phyloP scores from a whole-genome alignment of 768 basidiomycete genomes.

The Grammothele lineata region DNA sequence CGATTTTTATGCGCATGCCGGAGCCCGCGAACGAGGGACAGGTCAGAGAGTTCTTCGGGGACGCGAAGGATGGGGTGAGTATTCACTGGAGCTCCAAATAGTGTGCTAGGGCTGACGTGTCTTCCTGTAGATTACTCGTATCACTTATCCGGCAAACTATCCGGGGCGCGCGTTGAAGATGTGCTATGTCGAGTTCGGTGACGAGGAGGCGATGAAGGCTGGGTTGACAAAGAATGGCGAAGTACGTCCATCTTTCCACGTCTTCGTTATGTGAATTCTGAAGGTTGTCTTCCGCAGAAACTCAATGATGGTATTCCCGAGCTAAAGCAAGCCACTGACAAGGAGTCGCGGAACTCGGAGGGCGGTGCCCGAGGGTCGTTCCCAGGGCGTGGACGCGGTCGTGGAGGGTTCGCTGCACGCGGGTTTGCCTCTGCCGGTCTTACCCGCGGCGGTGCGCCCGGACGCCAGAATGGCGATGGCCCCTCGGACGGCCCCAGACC shows the following conservation, averaged over 20 bases:
- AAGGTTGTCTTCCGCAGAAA: constrained; percentile 46
- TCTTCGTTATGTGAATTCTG: background rate
- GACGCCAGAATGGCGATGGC: constrained; percentile 27
- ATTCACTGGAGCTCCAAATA: background rate
- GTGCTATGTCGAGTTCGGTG: constrained; percentile 87
- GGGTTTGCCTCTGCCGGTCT: constrained; percentile 70
- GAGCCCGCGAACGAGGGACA: constrained; percentile 55
- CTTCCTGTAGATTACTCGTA: constrained; percentile 60
- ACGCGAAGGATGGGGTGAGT: constrained; percentile 63
- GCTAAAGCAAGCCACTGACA: constrained; percentile 68
- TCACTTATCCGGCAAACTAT: constrained; percentile 51
- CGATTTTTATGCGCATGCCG: constrained; percentile 73
- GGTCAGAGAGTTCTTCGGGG: constrained; percentile 72
- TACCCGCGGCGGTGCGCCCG: constrained; percentile 30
- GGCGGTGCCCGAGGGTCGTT: constrained; percentile 15
- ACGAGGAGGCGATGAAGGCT: constrained; percentile 79
- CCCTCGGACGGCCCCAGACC: too few species aligned
- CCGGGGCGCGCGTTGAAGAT: constrained; percentile 51
- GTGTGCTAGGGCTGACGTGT: too few species aligned
- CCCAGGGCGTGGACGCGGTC: constrained; percentile 40
- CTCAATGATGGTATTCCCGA: constrained; percentile 63
- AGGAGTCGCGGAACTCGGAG: constrained; percentile 29
- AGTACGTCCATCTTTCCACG: constrained; percentile 36
- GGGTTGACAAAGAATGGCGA: constrained; percentile 73
- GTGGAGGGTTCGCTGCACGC: constrained; percentile 60